Evolutionary conservation across 2,329 filamentous ascomycete species (phyloP).

Genomic region (Aspergillus pseudoterreus): DNA sequence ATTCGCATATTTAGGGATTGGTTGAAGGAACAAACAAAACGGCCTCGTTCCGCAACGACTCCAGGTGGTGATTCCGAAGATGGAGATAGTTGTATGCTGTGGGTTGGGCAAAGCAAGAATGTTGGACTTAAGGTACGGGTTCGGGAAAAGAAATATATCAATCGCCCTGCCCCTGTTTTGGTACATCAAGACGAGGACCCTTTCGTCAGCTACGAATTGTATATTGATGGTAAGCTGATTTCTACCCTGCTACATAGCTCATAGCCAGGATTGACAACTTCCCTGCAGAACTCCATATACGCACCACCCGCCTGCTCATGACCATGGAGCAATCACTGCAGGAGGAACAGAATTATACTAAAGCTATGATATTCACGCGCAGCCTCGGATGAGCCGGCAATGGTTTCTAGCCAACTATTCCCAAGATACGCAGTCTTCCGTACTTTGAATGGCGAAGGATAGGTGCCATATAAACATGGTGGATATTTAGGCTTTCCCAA

Average conservation of each 20-base stretch:
- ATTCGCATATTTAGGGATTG: constrained; percentile 70
- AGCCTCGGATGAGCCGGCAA: constrained; percentile 1
- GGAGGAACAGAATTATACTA: constrained; percentile 58
- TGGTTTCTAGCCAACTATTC: background rate
- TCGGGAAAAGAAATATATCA: constrained; percentile 45
- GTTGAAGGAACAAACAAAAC: constrained; percentile 50
- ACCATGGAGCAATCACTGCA: constrained; percentile 62
- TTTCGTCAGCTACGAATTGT: constrained; percentile 66
- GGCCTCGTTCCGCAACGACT: background rate
- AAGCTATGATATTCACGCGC: constrained; percentile 51
- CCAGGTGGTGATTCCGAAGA: constrained; percentile 10
- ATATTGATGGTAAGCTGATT: constrained; percentile 62
- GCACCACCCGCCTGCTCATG: constrained; percentile 60
- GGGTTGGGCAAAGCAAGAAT: constrained; percentile 61
- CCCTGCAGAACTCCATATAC: constrained; percentile 61
- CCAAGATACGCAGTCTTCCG: too few species aligned
- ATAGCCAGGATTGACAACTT: background rate
- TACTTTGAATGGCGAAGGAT: too few species aligned
- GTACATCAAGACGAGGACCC: constrained; percentile 58
- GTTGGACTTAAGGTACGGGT: constrained; percentile 69
- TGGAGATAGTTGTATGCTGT: constrained; percentile 52
- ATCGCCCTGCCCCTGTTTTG: constrained; percentile 51
- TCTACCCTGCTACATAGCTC: background rate
- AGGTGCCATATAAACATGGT: too few species aligned
- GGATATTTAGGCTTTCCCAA: too few species aligned